Evolutionary conservation across 352 stramenopile genomes (phyloP).

Genomic region (Phytophthora sansomeana): DNA sequence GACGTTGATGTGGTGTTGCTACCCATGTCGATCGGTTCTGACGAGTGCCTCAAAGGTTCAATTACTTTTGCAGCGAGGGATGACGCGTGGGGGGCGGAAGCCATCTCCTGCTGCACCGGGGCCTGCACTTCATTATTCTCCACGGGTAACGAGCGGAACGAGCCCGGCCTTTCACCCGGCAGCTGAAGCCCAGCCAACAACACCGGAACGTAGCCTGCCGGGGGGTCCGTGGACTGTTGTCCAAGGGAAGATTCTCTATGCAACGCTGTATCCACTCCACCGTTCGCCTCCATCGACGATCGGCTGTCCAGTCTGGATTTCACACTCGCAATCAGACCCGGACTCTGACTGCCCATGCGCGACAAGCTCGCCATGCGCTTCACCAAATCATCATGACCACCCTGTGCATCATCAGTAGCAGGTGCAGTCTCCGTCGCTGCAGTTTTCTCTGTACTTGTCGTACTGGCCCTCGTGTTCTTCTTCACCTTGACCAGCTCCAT

Average conservation of each 20-base stretch:
- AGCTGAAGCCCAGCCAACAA: constrained; percentile 57
- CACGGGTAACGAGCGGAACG: constrained; percentile 26
- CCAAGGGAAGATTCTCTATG: constrained; percentile 21
- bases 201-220: constrained; percentile 56
- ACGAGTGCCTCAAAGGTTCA: constrained; percentile 41
- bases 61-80: constrained; percentile 54
- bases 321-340: constrained; percentile 66
- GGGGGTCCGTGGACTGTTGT: constrained; percentile 32
- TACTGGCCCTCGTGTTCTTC: constrained; percentile 53
- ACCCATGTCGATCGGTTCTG: background rate
- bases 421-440: background rate
- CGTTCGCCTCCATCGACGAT: constrained; percentile 22
- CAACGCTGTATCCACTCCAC: constrained; percentile 15
- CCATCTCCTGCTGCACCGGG: constrained; percentile 4
- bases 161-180: constrained; percentile 37
- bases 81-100: constrained; percentile 11
- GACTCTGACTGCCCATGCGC: constrained; percentile 59
- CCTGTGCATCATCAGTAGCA: constrained; percentile 19
- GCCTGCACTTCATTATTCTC: constrained; percentile 21
- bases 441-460: background rate
- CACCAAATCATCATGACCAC: constrained; percentile 66
- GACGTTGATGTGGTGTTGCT: constrained; percentile 13
- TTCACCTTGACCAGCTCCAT: constrained; percentile 84
- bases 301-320: constrained; percentile 42
- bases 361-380: constrained; percentile 81